These are phyloP conservation scores for Penicillium sp. DNA, from an alignment of 2,329 filamentous ascomycete species.

Conservation along the genomic window DNA sequence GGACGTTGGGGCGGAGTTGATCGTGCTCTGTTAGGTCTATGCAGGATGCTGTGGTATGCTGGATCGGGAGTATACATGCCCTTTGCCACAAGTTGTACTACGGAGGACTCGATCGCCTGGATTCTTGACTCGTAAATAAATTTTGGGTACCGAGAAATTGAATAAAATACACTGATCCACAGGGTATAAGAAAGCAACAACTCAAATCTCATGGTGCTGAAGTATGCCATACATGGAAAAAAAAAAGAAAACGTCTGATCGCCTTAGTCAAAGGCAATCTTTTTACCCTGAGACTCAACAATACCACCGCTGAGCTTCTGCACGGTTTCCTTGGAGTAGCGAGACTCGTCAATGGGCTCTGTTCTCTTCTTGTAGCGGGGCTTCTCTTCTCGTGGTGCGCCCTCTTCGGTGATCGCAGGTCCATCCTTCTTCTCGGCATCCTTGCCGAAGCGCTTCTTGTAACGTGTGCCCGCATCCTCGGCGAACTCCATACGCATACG, in stretches of 20 bases:
- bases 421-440: slow-evolving; percentile 52
- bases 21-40: background rate
- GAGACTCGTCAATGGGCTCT: slow-evolving; percentile 43
- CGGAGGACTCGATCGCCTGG: background rate
- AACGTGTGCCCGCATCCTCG: slow-evolving; percentile 83
- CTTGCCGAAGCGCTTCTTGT: slow-evolving; percentile 92
- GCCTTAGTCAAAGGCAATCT: slow-evolving; percentile 73
- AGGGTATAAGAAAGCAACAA: background rate
- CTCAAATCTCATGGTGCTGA: background rate
- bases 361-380: slow-evolving; percentile 27
- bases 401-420: slow-evolving; percentile 22
- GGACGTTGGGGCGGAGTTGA: background rate
- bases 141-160: background rate
- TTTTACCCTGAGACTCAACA: slow-evolving; percentile 76
- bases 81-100: slow-evolving; percentile 5
- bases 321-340: slow-evolving; percentile 54
- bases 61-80: slow-evolving; percentile 5
- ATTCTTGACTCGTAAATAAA: background rate
- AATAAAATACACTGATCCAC: background rate
- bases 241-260: background rate
- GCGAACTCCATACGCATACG: slow-evolving; percentile 87
- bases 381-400: slow-evolving; percentile 27
- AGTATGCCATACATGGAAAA: background rate
- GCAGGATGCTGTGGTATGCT: slow-evolving; percentile 5
- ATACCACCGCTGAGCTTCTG: slow-evolving; percentile 75